Conservation (phyloP, 257 asterid species). For the Salvia rosmarinus region DNA sequence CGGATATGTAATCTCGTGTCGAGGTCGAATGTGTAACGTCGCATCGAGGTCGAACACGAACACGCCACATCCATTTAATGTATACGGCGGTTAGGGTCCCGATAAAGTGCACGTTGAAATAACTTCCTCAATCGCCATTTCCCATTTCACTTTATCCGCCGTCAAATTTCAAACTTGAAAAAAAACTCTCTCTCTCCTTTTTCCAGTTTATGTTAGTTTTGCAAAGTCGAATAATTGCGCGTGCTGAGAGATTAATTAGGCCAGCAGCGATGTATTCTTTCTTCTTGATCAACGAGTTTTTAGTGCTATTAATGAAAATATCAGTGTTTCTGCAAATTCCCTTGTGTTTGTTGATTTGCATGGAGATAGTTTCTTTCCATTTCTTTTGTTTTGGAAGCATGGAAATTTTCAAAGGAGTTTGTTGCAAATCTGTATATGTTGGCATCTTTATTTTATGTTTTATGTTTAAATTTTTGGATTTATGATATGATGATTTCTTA, state of each 20-base stretch:
- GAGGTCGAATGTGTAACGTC: too few species aligned
- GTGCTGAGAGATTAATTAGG: not conserved
- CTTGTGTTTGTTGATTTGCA: not conserved
- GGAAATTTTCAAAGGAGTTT: not conserved
- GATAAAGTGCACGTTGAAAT: too few species aligned
- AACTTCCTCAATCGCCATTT: too few species aligned
- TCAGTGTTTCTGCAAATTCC: conserved; percentile 6
- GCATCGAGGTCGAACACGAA: too few species aligned
- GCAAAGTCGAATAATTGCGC: conserved; percentile 16
- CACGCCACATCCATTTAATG: too few species aligned
- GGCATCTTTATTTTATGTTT: not conserved
- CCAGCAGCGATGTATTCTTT: conserved; percentile 15
- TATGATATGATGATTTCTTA: not conserved
- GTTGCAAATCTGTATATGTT: not conserved
- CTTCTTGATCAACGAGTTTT: conserved; percentile 3
- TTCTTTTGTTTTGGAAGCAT: not conserved
- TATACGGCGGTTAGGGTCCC: too few species aligned
- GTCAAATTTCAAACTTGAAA: too few species aligned
- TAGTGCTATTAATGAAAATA: not conserved
- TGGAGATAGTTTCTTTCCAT: too few species aligned
- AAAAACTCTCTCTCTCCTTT: too few species aligned
- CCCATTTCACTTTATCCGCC: too few species aligned
- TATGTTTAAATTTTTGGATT: not conserved
- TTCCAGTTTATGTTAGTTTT: conserved; percentile 32
- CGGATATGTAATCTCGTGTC: too few species aligned